Evolutionary conservation across 129 eudicot genomes (phyloP), one percentile per base, ranked within the genome.

Genomic region (Chrysanthemum seticuspe): DNA sequence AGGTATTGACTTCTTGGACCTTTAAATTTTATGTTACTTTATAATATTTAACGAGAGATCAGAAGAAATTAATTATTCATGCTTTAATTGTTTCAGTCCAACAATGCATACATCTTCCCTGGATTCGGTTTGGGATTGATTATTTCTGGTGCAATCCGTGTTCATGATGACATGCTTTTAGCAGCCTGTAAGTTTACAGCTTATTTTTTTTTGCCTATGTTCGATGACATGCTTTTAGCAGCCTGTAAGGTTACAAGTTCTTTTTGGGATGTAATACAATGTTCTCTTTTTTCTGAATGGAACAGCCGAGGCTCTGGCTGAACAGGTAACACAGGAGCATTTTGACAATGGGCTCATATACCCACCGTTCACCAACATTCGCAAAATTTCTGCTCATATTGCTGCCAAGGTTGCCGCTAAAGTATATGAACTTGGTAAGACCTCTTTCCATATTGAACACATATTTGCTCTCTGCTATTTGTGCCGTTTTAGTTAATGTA

Each of bases 21-120:
- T 53, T 56, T n/a, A 68, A 65, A 52, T 61, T 31, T 76, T 12
- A 48, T 56, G 29, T 65, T 3, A 4, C 21, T 55, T 10, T 53
- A 54, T 45, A 15, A 0, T 71, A 55, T 29, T 16, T 5, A 29
- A 44, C 8, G 1, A 23, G 23, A 13, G 44, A 29, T 51, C 58
- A 74, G 50, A 5, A 31, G n/a, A 15, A 40, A 29, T 80, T 78
- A 55, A 87, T 82, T 67, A 48, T 55, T 29, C 36, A 11, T 49
- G 5, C 71, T 62, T 23, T 74, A 71, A 47, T 6, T 31, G 10
- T 81, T 40, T 50, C 79, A 93, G 98, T 85, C 96, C 74, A 93
- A 93, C 75, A 93, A 93, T 73, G 98, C 98, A n/a, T 93, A 93
- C 81, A 93, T 93, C 50, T 93, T 93, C 83, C 98, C 98, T 51